Evolutionary conservation across 169 alveolate genomes (phyloP), one percentile per base, ranked within the genome.

Genomic region (Cytauxzoon felis): DNA sequence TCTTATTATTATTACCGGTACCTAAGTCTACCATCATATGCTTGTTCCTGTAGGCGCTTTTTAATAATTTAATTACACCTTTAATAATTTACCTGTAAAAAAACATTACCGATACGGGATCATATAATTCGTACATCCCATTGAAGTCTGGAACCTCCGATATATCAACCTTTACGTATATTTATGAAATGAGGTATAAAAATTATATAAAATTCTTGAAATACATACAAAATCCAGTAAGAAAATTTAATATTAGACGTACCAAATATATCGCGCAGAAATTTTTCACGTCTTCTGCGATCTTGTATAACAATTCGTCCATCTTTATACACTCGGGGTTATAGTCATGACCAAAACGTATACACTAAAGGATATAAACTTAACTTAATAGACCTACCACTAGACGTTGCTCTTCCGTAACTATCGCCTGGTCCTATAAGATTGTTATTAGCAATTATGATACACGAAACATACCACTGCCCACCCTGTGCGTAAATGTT

Each of bases 11-110:
- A 81, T 97, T 95, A 21, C 99, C 99, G 32, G 99, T 97, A 24
- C 99, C 99, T 32, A 95, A 85, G 85, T 97, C 99, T 57, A 97
- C 95, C 99, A 97, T 95, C 93, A 97, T 97, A 86, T 95, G 99
- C 72, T 96, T 96, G 78, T 97, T 97, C 71, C 99, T 92, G 66
- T 40, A 48, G 9, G 0, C 5, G 13, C 40, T 45, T 23, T 1
- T 0, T 9, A 1, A 5, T 8, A 13, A 9, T 16, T 33, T 21
- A 2, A 29, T 2, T 21, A 11, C 23, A 34, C 68, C 26, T 29
- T 52, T 45, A 2, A 5, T 6, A 42, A 42, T 52, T 27, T 54
- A 87, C 93, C 93, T 50, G 81, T 91, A 96, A 87, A 97, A 97
- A 79, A 97, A 97, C 99, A 97, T 97, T 26, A 95, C 98, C 1